Evolutionary conservation across 768 basidiomycete genomes (phyloP).

Genomic region (Boletus bicolor): DNA sequence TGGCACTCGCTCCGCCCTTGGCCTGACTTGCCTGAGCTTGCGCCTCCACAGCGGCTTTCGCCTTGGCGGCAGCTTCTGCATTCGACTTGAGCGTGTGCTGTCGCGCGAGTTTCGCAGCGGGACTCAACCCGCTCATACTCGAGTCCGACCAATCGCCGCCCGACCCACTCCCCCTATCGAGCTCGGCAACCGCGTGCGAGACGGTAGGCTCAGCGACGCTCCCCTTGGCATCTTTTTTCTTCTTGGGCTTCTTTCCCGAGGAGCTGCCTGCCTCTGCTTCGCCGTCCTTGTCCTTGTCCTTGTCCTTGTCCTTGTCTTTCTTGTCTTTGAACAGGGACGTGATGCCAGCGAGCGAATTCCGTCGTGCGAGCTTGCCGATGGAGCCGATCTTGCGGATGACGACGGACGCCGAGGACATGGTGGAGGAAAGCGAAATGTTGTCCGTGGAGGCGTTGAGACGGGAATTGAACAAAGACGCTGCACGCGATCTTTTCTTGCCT

Average conservation of each 20-base stretch:
- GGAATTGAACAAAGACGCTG: conserved; percentile 80
- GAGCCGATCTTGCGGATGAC: conserved; percentile 95
- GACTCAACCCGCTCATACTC: conserved; percentile 73
- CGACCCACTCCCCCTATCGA: conserved; percentile 53
- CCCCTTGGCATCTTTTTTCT: conserved; percentile 59
- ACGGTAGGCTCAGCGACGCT: conserved; percentile 67
- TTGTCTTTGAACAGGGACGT: conserved; percentile 94
- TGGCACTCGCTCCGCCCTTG: conserved; percentile 17
- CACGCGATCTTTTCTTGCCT: conserved; percentile 68
- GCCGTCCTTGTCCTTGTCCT: conserved; percentile 42
- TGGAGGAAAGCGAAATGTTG: conserved; percentile 93
- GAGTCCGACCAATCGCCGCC: conserved; percentile 54
- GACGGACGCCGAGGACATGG: conserved; percentile 91
- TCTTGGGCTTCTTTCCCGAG: conserved; percentile 44
- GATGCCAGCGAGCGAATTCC: conserved; percentile 88
- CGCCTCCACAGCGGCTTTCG: conserved; percentile 33
- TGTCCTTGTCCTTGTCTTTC: conserved; percentile 41
- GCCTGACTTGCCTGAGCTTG: conserved; percentile 24
- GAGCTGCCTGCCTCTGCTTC: conserved; percentile 25
- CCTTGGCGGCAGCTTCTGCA: conserved; percentile 45
- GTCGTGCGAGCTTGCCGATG: conserved; percentile 82
- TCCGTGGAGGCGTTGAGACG: conserved; percentile 86
- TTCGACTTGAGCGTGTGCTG: conserved; percentile 91
- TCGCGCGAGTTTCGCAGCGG: conserved; percentile 84
- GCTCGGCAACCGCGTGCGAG: conserved; percentile 80